Conservation (phyloP, 192 early-diverging fungal species). For the Gamsiella multidivaricata region DNA sequence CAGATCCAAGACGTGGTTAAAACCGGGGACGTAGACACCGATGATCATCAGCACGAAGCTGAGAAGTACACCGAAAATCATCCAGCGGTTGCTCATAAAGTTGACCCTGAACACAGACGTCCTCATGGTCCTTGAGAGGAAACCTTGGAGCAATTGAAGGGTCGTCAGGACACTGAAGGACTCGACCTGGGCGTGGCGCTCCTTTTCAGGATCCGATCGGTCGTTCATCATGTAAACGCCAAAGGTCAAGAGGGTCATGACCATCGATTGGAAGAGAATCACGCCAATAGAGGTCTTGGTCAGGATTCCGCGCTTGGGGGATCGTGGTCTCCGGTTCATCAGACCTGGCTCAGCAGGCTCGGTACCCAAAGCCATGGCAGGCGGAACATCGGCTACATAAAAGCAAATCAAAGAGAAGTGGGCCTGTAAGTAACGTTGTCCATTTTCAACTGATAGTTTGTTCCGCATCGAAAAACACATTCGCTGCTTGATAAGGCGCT, state of each 20-base stretch:
- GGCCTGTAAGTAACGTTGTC: no score
- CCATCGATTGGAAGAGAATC: slow-evolving; percentile 71
- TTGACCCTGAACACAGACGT: slow-evolving; percentile 81
- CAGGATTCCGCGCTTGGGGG: slow-evolving; percentile 79
- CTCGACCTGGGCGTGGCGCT: slow-evolving; percentile 50
- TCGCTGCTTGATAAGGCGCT: background rate
- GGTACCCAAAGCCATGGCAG: slow-evolving; percentile 91
- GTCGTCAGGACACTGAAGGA: slow-evolving; percentile 85
- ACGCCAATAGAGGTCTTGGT: slow-evolving; percentile 62
- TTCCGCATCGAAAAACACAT: no score
- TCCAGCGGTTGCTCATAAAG: slow-evolving; percentile 81
- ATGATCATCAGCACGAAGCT: slow-evolving; percentile 76
- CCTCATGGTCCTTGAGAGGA: slow-evolving; percentile 80
- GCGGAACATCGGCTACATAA: slow-evolving; percentile 87
- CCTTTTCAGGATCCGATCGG: slow-evolving; percentile 4
- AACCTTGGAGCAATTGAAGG: slow-evolving; percentile 91
- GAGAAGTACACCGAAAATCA: slow-evolving; percentile 80
- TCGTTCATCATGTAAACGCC: slow-evolving; percentile 66
- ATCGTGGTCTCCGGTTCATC: slow-evolving; percentile 85
- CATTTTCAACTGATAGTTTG: no score
- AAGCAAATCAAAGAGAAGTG: background rate
- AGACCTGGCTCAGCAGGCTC: slow-evolving; percentile 86
- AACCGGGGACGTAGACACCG: slow-evolving; percentile 82
- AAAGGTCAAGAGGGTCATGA: slow-evolving; percentile 76
- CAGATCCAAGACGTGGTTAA: slow-evolving; percentile 33